Conservation (phyloP, 2,329 filamentous ascomycete species). For the Pseudopyricularia javanii region DNA sequence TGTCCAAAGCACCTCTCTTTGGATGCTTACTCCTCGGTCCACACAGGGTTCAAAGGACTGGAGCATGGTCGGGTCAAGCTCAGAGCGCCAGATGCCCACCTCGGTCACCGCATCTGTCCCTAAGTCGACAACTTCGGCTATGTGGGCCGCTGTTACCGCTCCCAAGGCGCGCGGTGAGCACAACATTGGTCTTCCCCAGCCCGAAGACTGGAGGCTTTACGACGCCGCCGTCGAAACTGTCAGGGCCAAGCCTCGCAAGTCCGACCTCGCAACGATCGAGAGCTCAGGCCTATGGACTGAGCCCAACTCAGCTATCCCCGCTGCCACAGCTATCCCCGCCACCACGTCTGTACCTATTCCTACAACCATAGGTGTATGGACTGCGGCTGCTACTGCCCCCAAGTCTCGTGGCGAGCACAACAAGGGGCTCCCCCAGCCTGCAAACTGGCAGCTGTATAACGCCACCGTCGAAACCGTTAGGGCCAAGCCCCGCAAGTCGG, state of each 20-base stretch:
- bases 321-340: constrained; percentile 4
- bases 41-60: neutral
- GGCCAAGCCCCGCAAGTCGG: constrained; percentile 12
- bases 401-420: constrained; percentile 2
- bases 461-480: constrained; percentile 12
- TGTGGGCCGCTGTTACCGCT: neutral
- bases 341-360: neutral
- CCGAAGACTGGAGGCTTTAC: constrained; percentile 20
- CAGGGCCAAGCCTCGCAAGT: constrained; percentile 13
- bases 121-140: neutral
- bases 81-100: constrained; percentile 4
- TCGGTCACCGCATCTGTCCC: neutral
- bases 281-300: constrained; percentile 7
- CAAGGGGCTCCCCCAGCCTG: constrained; percentile 21
- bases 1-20: constrained; percentile 14
- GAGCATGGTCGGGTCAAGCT: neutral
- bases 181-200: constrained; percentile 20
- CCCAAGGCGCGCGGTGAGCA: neutral
- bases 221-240: constrained; percentile 10
- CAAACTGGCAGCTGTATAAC: constrained; percentile 20
- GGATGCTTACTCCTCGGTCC: neutral
- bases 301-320: neutral
- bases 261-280: constrained; percentile 9
- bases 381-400: neutral
- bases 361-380: neutral